Evolutionary conservation across 257 asterid species (phyloP), one percentile per base, ranked within the genome.

Genomic region (Nicotiana undulata): DNA sequence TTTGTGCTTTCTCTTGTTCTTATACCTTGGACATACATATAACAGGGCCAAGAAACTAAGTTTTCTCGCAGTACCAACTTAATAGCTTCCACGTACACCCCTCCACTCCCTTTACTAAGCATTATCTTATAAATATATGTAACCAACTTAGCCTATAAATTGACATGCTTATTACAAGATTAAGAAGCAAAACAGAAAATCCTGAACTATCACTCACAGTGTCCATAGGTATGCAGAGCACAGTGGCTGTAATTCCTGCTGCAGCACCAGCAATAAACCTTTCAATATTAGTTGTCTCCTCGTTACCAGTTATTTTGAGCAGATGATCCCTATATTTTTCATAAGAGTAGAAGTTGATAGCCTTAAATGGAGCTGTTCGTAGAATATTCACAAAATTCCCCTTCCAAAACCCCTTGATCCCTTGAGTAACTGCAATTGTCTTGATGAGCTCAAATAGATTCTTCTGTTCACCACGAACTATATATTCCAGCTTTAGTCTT

Each of bases 181-280:
- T 72, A 80, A 26, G 40, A 26, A 80, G 55, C 15, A 40, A 26
- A 64, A 61, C 56, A 83, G 24, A 79, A 53, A 80, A 80, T 22
- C 63, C 65, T 63, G 60, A 85, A 83, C 79, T 24, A 68, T 75
- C 82, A 88, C 98, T 90, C 86, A 93, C 98, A 87, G 98, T 95
- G 88, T 95, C 97, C 99, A 95, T 89, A 59, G 99, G 98, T 85
- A 95, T 91, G 86, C 99, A 95, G 74, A 95, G 97, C 51, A 93
- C 84, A 13, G 99, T 93, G 37, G 98, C 99, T 59, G 97, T 95
- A 79, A 95, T 90, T 88, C 99, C 98, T 84, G 99, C 98, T 9
- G 96, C 95, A 79, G 98, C 98, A 81, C 99, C 98, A 9, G 99
- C 98, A 82, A 91, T 75, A 75, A 95, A 93, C 86, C 98, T 95